Percentiles rank a stretch among this genome's conserved stretches.
Evolutionary conservation across 1,139 yeast species (phyloP).

Genomic region (Protomyces arabidopsidicola): DNA sequence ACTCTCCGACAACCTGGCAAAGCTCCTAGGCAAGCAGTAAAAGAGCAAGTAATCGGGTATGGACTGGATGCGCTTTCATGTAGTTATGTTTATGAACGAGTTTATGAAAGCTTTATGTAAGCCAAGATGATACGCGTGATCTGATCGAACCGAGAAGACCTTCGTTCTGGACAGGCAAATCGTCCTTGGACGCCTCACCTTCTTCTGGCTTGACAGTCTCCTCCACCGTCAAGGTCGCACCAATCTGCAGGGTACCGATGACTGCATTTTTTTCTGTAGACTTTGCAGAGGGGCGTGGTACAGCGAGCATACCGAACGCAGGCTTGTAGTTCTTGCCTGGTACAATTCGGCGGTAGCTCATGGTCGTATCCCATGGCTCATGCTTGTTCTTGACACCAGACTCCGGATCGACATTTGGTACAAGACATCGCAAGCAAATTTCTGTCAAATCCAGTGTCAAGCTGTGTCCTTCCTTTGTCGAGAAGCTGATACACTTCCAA

Average conservation of each 20-base stretch:
- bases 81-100: neutral
- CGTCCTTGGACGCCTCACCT: neutral
- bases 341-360: constrained; percentile 12
- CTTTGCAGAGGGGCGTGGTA: neutral
- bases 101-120: neutral
- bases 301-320: constrained; percentile 22
- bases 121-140: neutral
- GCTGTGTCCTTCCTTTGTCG: constrained; percentile 2
- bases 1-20: neutral
- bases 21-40: neutral
- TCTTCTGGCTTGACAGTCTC: neutral
- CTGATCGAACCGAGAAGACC: neutral
- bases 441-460: constrained; percentile 1
- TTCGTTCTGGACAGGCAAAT: neutral
- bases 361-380: constrained; percentile 18
- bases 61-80: neutral
- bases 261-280: neutral
- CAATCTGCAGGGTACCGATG: neutral
- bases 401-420: constrained; percentile 20
- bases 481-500: constrained; percentile 8
- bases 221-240: neutral
- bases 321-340: constrained; percentile 17
- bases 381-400: constrained; percentile 13
- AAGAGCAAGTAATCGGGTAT: neutral
- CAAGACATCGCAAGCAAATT: constrained; percentile 14